Base-by-base conservation (phyloP, 2,329 filamentous ascomycete genomes). In the Aureobasidium sp. region DNA sequence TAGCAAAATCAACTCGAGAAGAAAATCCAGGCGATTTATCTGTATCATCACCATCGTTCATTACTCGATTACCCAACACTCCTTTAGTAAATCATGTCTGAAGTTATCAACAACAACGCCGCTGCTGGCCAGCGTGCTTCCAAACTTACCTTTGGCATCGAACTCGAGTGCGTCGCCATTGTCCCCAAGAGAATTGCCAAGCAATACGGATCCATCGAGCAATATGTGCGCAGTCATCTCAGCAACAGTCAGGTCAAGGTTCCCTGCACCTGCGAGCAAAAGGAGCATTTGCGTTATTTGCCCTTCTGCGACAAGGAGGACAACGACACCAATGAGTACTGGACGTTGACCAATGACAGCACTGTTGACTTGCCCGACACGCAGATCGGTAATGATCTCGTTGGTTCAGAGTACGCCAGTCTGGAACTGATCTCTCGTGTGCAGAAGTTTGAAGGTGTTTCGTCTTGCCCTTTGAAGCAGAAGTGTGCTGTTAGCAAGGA, bases 51-150 rank as follows among this genome's bases (percentile, higher is more conserved):
- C 17, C 29, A 48, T 9, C 11, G 7, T 47, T 27, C 15, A 31
- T 31, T 31, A 22, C 45, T 9, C 31, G 31, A 34, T 34, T 12
- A 9, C 31, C 29, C 29, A 12, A 52, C 48, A 15, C 20, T 52
- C 31, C 7, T 52, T 37, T 20, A 51, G 5, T 9, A 25, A 25
- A 42, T 29, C 15, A 41, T 42, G 37, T 55, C 51, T 42, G 27
- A 29, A 4, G 42, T 20, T 9, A 42, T 27, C 12, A 29, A 55
- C 36, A 55, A 42, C 51, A 29, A 22, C 29, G 34, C 51, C 51
- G 53, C 53, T 57, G 53, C 53, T 45, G 53, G 53, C 36, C 53
- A 57, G 53, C 53, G 39, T 44, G 27, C 49, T 39, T 39, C 34
- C 12, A 14, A 11, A 22, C 14, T 58, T 11, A 58, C 55, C 15